These are phyloP conservation scores for Mycena rosella DNA, from an alignment of 768 basidiomycete species.

Conservation along the genomic window DNA sequence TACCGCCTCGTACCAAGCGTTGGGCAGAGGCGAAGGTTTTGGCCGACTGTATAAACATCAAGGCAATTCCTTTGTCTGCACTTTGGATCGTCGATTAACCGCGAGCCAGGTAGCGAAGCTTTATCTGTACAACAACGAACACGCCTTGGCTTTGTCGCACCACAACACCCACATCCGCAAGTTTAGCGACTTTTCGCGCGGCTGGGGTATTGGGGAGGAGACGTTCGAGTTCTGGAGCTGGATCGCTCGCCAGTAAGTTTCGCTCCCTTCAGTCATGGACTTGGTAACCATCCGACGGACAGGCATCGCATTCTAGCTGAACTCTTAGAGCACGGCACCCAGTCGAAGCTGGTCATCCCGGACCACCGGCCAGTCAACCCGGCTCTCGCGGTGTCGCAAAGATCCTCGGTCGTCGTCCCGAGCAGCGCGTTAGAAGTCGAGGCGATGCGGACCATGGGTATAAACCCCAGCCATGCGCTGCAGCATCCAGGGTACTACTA, in stretches of 20 bases:
- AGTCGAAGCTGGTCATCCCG: constrained; percentile 73
- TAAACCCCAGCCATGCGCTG: constrained; percentile 85
- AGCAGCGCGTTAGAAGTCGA: constrained; percentile 62
- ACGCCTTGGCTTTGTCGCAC: constrained; percentile 82
- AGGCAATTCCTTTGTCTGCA: constrained; percentile 60
- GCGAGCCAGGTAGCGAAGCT: constrained; percentile 82
- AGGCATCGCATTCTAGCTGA: constrained; percentile 94
- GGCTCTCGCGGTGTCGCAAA: constrained; percentile 37
- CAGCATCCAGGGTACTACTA: constrained; percentile 96
- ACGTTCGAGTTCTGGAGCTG: constrained; percentile 99
- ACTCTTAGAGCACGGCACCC: constrained; percentile 85
- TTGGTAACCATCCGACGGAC: constrained; percentile 8
- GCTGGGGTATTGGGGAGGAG: constrained; percentile 97
- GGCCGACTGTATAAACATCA: constrained; percentile 92
- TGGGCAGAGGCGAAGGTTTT: constrained; percentile 99
- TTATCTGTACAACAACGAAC: constrained; percentile 92
- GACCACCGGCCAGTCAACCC: constrained; percentile 45
- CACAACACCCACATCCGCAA: constrained; percentile 88
- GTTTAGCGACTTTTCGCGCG: constrained; percentile 87
- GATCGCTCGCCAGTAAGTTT: constrained; percentile 88
- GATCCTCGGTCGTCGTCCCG: constrained; percentile 35
- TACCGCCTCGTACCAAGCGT: constrained; percentile 94
- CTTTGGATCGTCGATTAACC: not conserved
- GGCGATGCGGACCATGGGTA: constrained; percentile 69
- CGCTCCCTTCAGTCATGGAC: not conserved